Evolutionary conservation across 129 eudicot genomes (phyloP).

Genomic region (Heracleum sosnowskyi): DNA sequence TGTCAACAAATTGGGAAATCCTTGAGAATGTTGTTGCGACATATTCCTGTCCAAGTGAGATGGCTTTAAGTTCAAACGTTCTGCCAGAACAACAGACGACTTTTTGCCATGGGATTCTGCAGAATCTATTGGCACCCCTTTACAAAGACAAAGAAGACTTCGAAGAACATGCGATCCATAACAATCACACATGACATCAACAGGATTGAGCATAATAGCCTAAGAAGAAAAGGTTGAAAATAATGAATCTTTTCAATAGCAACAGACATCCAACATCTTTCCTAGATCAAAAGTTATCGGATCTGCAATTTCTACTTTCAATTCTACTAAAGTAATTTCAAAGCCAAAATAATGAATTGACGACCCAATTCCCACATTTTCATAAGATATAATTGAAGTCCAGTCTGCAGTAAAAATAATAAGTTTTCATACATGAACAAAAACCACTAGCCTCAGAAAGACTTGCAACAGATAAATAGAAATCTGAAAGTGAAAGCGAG

Average conservation of each 20-base stretch:
- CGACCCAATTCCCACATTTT: not conserved
- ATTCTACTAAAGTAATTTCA: not conserved
- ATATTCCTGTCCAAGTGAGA: conserved; percentile 26
- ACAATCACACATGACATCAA: conserved; percentile 74
- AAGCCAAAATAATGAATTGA: not conserved
- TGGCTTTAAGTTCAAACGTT: conserved; percentile 50
- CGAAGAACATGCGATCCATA: conserved; percentile 96
- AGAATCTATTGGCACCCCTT: conserved; percentile 75
- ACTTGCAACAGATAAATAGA: not conserved
- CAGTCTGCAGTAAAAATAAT: conserved; percentile 39
- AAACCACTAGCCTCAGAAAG: conserved; percentile 3
- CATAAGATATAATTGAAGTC: no score
- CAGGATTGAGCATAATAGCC: conserved; percentile 63
- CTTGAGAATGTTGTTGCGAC: conserved; percentile 26
- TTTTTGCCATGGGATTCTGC: conserved; percentile 68
- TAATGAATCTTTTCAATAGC: not conserved
- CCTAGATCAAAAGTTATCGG: not conserved
- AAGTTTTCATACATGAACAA: conserved; percentile 3
- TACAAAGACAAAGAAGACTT: conserved; percentile 78
- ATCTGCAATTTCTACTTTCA: not conserved
- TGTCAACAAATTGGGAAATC: conserved; percentile 68
- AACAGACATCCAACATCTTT: not conserved
- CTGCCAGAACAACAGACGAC: conserved; percentile 60
- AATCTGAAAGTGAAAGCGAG: not conserved
- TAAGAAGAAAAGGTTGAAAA: conserved; percentile 16